Conservation (phyloP, 768 basidiomycete species). For the Lactarius hatsudake region DNA sequence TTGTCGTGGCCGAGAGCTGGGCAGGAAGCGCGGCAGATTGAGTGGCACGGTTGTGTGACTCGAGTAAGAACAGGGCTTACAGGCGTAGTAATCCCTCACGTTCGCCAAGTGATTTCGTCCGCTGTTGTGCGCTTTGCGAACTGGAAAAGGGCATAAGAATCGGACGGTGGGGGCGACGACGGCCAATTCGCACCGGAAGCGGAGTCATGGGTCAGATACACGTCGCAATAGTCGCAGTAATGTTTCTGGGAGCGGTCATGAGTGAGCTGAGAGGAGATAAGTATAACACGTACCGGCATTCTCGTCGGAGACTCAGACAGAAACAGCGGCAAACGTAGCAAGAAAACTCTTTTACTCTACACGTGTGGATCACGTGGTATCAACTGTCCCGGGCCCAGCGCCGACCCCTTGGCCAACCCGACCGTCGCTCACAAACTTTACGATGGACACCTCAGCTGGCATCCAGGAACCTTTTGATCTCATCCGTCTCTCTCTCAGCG, state of each 20-base stretch:
- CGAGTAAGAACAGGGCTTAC: constrained; percentile 38
- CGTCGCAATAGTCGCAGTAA: constrained; percentile 93
- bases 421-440: not conserved
- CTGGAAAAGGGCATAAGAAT: constrained; percentile 40
- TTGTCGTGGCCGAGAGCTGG: constrained; percentile 91
- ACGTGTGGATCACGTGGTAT: constrained; percentile 20
- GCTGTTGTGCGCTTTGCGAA: constrained; percentile 97
- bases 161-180: not conserved
- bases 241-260: constrained; percentile 60
- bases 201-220: constrained; percentile 92
- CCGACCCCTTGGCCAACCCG: too few species aligned
- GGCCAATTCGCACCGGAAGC: constrained; percentile 63
- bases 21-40: constrained; percentile 22
- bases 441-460: constrained; percentile 69
- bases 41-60: not conserved
- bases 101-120: constrained; percentile 96
- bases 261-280: not conserved
- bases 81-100: constrained; percentile 96
- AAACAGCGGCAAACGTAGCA: not conserved
- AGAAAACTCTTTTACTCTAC: not conserved
- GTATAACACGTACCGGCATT: constrained; percentile 61
- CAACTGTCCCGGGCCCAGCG: not conserved
- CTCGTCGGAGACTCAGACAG: constrained; percentile 35
- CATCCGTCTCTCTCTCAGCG: constrained; percentile 91
- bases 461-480: constrained; percentile 98